phyloP scores from a whole-genome alignment of 331 rosid species.

The Phaseolus coccineus region DNA sequence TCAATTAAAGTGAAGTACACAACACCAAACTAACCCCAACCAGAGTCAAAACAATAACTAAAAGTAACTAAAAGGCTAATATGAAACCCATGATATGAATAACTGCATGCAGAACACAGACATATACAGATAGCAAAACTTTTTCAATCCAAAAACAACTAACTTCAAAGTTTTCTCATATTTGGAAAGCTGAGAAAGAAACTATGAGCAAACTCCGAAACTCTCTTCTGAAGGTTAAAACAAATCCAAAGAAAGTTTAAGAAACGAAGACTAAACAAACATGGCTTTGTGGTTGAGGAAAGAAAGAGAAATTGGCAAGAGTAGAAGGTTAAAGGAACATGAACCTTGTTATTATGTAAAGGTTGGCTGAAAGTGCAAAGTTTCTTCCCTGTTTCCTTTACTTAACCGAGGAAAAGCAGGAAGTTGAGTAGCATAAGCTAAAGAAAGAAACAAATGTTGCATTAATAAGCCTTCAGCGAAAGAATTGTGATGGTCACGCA shows the following conservation, averaged over 20 bases:
- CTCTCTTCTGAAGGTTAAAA: not conserved
- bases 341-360: not conserved
- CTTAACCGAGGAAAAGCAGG: conserved; percentile 28
- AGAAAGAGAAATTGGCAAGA: not conserved
- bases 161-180: not conserved
- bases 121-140: not conserved
- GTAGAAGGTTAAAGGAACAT: not conserved
- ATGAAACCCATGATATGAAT: not conserved
- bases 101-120: not conserved
- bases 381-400: not conserved
- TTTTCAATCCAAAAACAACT: conserved; percentile 3
- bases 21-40: not conserved
- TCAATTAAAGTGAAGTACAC: conserved; percentile 11
- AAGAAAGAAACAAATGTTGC: conserved; percentile 10
- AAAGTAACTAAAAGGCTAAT: not conserved
- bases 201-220: conserved; percentile 5
- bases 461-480: conserved; percentile 19
- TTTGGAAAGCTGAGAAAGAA: not conserved
- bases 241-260: not conserved
- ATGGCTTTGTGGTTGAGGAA: not conserved
- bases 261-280: not conserved
- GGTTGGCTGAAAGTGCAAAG: conserved; percentile 26
- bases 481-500: not conserved
- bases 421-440: not conserved
- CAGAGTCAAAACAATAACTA: too few relatives aligned